A percentile compares a stretch with the other conserved stretches of the same genome.
These are phyloP conservation scores for Eucalyptus coolabah DNA, from an alignment of 345 rosid genomes.

Conservation along the genomic window DNA sequence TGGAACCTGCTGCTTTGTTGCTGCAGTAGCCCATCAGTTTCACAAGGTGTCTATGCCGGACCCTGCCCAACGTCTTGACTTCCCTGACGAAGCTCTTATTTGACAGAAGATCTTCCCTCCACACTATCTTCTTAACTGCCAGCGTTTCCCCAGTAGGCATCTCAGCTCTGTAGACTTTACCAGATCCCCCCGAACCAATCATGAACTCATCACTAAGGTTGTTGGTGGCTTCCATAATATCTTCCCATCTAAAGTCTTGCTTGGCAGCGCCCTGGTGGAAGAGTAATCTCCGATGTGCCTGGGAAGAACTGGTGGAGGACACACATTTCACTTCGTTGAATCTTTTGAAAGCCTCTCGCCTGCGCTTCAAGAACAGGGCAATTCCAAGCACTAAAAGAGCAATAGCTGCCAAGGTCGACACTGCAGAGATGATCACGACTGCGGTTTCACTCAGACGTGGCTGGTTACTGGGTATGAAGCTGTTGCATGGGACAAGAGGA, in stretches of 20 bases:
- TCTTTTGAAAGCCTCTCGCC: constrained; percentile 25
- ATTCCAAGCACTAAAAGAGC: constrained; percentile 45
- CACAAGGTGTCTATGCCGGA: constrained; percentile 79
- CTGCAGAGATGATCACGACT: constrained; percentile 48
- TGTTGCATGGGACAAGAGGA: constrained; percentile 44
- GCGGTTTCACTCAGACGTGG: constrained; percentile 25
- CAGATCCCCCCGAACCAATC: constrained; percentile 94
- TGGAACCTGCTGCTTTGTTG: constrained; percentile 49
- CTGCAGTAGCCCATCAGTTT: constrained; percentile 84
- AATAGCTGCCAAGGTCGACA: constrained; percentile 52
- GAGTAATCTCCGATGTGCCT: constrained; percentile 48
- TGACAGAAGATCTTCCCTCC: constrained; percentile 62
- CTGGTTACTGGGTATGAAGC: constrained; percentile 1
- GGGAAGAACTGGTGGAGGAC: constrained; percentile 61
- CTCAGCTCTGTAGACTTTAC: constrained; percentile 72
- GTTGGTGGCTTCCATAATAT: constrained; percentile 72
- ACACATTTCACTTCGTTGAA: constrained; percentile 25
- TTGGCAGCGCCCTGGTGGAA: constrained; percentile 44
- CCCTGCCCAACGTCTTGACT: constrained; percentile 67
- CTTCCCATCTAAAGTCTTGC: constrained; percentile 71
- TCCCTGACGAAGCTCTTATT: constrained; percentile 87
- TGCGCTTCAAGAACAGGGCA: constrained; percentile 33
- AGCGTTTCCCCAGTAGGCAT: constrained; percentile 52
- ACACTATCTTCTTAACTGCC: constrained; percentile 70
- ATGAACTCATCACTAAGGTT: constrained; percentile 68